These are phyloP conservation scores for Mortierella sp. DNA, from an alignment of 371 early-diverging fungal genomes.

Conservation along the genomic window DNA sequence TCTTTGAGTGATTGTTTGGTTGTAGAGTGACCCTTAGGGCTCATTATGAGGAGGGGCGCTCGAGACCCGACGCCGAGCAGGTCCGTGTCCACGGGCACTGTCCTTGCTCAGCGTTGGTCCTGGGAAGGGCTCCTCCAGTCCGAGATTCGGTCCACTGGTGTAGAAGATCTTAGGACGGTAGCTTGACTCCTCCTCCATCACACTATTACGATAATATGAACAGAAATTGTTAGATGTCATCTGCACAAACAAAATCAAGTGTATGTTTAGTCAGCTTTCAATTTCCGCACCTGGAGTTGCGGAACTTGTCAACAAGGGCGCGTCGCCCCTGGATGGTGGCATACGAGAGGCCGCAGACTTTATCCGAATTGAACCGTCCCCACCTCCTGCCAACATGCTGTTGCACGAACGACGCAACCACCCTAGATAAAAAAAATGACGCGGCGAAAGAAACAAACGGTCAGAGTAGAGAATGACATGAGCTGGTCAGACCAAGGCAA, in stretches of 20 bases:
- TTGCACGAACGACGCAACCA: constrained; percentile 79
- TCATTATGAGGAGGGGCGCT: not conserved
- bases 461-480: not conserved
- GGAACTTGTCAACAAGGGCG: constrained; percentile 88
- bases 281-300: constrained; percentile 73
- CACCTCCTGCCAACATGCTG: constrained; percentile 88
- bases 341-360: constrained; percentile 87
- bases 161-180: constrained; percentile 86
- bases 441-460: not conserved
- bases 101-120: constrained; percentile 42
- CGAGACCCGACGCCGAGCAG: constrained; percentile 9
- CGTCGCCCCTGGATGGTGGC: constrained; percentile 92
- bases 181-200: constrained; percentile 81
- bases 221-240: not conserved
- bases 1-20: not conserved
- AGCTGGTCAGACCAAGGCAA: not conserved
- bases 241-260: not conserved
- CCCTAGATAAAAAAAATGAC: constrained; percentile 42
- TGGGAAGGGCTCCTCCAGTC: constrained; percentile 77
- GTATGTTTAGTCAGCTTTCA: not conserved
- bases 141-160: constrained; percentile 69
- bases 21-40: not conserved
- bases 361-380: constrained; percentile 91
- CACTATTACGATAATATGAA: constrained; percentile 48
- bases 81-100: not conserved